Conservation (phyloP, 495 filamentous ascomycete genomes). For the Beverwykella pulmonaria region DNA sequence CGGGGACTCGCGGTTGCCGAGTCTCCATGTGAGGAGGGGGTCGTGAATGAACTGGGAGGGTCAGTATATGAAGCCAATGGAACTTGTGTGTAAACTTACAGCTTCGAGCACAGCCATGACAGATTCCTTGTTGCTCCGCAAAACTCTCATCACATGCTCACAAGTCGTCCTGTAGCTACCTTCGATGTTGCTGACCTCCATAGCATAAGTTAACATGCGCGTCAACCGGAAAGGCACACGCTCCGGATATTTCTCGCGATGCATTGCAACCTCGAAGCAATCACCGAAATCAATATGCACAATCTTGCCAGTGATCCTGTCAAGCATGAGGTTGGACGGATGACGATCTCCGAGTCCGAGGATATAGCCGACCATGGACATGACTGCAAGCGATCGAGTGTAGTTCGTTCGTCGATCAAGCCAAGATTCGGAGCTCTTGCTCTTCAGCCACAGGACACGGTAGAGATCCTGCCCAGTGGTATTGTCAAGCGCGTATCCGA, state of each 20-base stretch:
- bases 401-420: slow-evolving; percentile 96
- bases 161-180: slow-evolving; percentile 96
- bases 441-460: slow-evolving; percentile 96
- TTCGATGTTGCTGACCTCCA: slow-evolving; percentile 99
- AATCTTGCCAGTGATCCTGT: slow-evolving; percentile 91
- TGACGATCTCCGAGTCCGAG: slow-evolving; percentile 95
- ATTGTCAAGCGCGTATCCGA: slow-evolving; percentile 97
- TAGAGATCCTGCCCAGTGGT: slow-evolving; percentile 98
- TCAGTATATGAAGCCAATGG: slow-evolving; percentile 4
- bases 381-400: slow-evolving; percentile 93
- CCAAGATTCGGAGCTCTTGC: slow-evolving; percentile 96
- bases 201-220: slow-evolving; percentile 97
- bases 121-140: slow-evolving; percentile 95
- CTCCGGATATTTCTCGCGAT: slow-evolving; percentile 98
- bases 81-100: slow-evolving; percentile 58
- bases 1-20: slow-evolving; percentile 82
- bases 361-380: slow-evolving; percentile 99
- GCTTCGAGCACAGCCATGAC: slow-evolving; percentile 98
- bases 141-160: slow-evolving; percentile 96
- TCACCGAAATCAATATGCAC: slow-evolving; percentile 99
- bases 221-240: slow-evolving; percentile 96
- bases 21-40: slow-evolving; percentile 93
- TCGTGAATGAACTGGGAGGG: slow-evolving; percentile 86
- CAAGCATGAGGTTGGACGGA: slow-evolving; percentile 95
- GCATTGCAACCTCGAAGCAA: slow-evolving; percentile 99